These are phyloP conservation scores for Cymbopogon flexuosus DNA, from an alignment of 202 grass and related monocot species.

Conservation along the genomic window DNA sequence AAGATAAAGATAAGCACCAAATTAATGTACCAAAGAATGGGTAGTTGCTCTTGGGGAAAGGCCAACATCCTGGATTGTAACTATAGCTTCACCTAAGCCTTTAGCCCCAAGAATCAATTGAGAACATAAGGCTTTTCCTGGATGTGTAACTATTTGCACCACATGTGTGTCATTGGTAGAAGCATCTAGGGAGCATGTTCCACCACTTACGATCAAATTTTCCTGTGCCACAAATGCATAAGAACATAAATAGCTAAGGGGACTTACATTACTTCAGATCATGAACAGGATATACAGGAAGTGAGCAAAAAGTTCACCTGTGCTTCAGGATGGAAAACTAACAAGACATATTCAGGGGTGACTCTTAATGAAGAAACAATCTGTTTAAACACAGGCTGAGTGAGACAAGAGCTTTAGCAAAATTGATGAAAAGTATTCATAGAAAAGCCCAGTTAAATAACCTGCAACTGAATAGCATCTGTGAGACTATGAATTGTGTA, in stretches of 20 bases:
- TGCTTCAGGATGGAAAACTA: constrained; percentile 78
- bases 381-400: constrained; percentile 41
- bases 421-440: constrained; percentile 18
- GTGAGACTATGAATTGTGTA: constrained; percentile 49
- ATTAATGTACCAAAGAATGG: constrained; percentile 59
- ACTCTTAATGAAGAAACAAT: constrained; percentile 83
- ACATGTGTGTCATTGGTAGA: constrained; percentile 81
- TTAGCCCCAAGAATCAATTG: constrained; percentile 69
- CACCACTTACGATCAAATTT: constrained; percentile 74
- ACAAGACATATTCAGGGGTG: constrained; percentile 61
- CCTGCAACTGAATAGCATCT: constrained; percentile 57
- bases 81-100: constrained; percentile 60
- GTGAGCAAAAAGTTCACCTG: constrained; percentile 45
- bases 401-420: constrained; percentile 17
- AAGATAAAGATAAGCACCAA: constrained; percentile 17
- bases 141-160: constrained; percentile 60
- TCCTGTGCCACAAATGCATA: constrained; percentile 52
- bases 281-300: constrained; percentile 27
- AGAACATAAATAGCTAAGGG: constrained; percentile 19
- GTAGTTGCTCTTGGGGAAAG: constrained; percentile 70
- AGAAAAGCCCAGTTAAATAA: constrained; percentile 7
- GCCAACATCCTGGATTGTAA: constrained; percentile 78
- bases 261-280: not conserved
- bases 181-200: constrained; percentile 88
- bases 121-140: constrained; percentile 61